Base-by-base conservation (phyloP, 2,329 filamentous ascomycete species). In the Trichoderma asperellum region DNA sequence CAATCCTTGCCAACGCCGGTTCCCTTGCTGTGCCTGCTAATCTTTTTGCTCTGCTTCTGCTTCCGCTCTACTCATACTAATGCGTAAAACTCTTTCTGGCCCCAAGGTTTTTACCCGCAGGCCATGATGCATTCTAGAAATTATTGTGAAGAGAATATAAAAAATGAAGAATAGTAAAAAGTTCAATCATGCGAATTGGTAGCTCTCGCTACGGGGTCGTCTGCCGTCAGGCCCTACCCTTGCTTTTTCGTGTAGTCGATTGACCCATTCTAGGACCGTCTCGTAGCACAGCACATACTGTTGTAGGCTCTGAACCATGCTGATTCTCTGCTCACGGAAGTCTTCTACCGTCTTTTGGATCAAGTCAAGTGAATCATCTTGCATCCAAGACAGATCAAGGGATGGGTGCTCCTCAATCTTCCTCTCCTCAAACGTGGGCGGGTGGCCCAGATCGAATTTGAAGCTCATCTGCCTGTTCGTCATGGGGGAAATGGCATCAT, bases 251-350 rank as follows among this genome's bases (percentile, higher is more conserved):
- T 87, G 82, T 49, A 83, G 74, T 72, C 86, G 80, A 74, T 80
- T 82, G 34, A 96, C 80, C 94, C 95, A 99, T 80, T 98, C 95
- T 67, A 96, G 82, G 7, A 98, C 86, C 52, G 92, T 96, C 82
- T 99, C 96, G 79, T 99, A 99, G 79, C 96, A 99, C 40, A 99
- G 88, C 61, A 97, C 95, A 81, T 92, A 98, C 79, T 99, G 96
- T 71, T 93, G 86, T 69, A 98, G 82, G 75, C 92, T 97, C 80
- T 98, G 96, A 55, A 99, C 95, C 94, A 98, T 99, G 80, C 94
- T 97, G 24, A 97, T 82, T 73, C 96, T 85, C 81, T 99, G 96
- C 60, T 87, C 84, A 68, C 96, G 86, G 79, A 99, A 97, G 75
- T 97, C 94, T 74, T 96, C 92, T 1, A 99, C 95, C 0, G 94